Percentiles rank a stretch among this genome's conserved stretches.
These are phyloP conservation scores for Stagonosporopsis vannaccii DNA, from an alignment of 2,329 filamentous ascomycete genomes.

Conservation along the genomic window DNA sequence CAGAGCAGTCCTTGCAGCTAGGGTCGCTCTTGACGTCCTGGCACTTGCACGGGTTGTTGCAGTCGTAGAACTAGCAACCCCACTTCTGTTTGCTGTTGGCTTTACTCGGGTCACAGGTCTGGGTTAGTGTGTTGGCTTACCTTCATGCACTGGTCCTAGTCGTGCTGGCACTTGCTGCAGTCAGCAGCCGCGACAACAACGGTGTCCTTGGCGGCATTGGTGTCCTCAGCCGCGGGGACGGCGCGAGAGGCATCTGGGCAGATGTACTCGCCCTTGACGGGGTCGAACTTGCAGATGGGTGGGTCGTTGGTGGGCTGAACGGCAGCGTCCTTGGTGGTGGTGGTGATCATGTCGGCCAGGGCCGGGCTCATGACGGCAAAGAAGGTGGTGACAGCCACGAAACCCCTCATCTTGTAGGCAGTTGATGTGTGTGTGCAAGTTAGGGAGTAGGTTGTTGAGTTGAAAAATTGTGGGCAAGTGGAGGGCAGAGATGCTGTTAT, in stretches of 20 bases:
- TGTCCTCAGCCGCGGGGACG: background rate
- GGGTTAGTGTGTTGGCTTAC: background rate
- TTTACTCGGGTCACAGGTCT: background rate
- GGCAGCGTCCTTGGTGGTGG: background rate
- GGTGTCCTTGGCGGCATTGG: background rate
- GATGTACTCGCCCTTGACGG: constrained; percentile 2
- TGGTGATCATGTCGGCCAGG: background rate
- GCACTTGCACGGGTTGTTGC: constrained; percentile 1
- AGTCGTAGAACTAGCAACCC: constrained; percentile 12
- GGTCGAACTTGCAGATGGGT: constrained; percentile 6
- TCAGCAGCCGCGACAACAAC: background rate
- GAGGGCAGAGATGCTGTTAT: background rate
- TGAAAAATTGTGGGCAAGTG: background rate
- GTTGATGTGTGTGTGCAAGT: background rate
- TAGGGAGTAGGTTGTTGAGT: background rate
- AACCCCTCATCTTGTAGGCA: background rate
- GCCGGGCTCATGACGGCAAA: background rate
- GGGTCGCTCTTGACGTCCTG: constrained; percentile 2
- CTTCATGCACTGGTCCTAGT: constrained; percentile 6
- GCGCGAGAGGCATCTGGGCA: background rate
- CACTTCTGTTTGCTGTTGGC: background rate
- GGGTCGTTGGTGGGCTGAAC: background rate
- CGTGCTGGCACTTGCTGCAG: constrained; percentile 2
- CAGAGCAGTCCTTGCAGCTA: background rate
- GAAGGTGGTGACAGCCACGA: background rate